Evolutionary conservation across 1,284 basidiomycete genomes (phyloP), one percentile per base, ranked within the genome.

Genomic region (Phaffia rhodozyma): DNA sequence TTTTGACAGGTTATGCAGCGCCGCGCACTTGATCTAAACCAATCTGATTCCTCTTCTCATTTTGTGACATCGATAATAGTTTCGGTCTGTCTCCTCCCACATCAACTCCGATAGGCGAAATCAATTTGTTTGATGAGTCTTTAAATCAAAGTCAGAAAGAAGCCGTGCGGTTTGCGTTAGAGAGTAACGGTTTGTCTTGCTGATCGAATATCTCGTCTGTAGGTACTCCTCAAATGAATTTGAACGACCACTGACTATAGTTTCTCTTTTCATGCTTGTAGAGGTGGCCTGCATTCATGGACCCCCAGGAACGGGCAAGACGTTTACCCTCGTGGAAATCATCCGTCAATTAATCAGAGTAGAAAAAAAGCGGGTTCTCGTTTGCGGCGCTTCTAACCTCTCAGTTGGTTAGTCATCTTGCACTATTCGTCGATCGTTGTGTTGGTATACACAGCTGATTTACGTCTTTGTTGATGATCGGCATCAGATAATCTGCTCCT

Each of bases 211-310:
- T 47, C 2, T 29, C 11, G 5, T 34, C 52, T 6, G 25, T 21
- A 30, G 20, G 13, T 27, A 27, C 61, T 23, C 53, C 16, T 43
- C 13, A 43, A 27, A 13, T 9, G 25, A 7, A 53, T 32, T 16
- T 27, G 25, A n/a, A 53, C 11, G 11, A 20, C 2, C 18, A 53
- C 52, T 57, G 43, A 48, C 20, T 20, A 13, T 6, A 21, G 5
- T 30, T 51, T 21, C 6, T 11, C 16, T 53, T n/a, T 13, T 53
- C 29, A 11, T 23, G 9, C 18, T 43, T 47, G 1, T 48, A 62
- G 59, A 92, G 71, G 81, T 97, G 0, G 88, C 89, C 0, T 89
- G 92, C 68, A 92, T 98, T n/a, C 93, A 97, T 72, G 93, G 94
- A 0, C 94, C 94, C 5, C 93, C 94, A 66, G 93, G 81, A 1